phyloP scores from a whole-genome alignment of 306 rosid genomes.

The Pachyrhizus erosus region DNA sequence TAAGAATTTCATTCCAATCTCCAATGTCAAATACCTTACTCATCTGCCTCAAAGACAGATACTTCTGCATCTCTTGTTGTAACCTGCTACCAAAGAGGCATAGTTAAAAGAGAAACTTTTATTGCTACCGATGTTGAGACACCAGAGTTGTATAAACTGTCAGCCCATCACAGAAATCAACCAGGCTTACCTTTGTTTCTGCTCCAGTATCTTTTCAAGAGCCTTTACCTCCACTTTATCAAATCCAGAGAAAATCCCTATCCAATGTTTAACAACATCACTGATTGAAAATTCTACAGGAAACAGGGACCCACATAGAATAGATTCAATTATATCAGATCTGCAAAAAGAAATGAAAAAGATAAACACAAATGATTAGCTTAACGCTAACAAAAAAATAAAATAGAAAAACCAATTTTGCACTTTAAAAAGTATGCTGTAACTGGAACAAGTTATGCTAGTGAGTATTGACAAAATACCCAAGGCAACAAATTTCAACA shows the following conservation, averaged over 20 bases:
- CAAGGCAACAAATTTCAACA: background rate
- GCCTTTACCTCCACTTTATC: conserved; percentile 97
- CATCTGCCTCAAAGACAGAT: conserved; percentile 74
- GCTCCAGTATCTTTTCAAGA: conserved; percentile 94
- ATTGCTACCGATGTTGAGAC: conserved; percentile 46
- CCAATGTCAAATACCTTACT: conserved; percentile 73
- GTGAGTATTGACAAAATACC: background rate
- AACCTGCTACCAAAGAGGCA: conserved; percentile 75
- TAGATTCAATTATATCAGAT: conserved; percentile 86
- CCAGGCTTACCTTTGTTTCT: conserved; percentile 84
- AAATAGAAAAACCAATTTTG: conserved; percentile 11
- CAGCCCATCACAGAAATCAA: conserved; percentile 34
- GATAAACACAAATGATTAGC: conserved; percentile 26
- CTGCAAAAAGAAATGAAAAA: conserved; percentile 59
- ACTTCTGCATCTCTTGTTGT: conserved; percentile 97
- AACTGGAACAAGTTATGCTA: conserved; percentile 4
- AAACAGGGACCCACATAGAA: conserved; percentile 81
- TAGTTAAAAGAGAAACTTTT: conserved; percentile 47
- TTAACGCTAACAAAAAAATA: conserved; percentile 2
- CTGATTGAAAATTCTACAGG: conserved; percentile 71
- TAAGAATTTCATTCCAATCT: conserved; percentile 38
- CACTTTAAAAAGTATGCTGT: conserved; percentile 2
- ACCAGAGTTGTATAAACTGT: conserved; percentile 25
- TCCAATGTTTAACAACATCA: conserved; percentile 82
- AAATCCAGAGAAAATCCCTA: conserved; percentile 72